Percentiles rank a stretch among this genome's conserved stretches.
These are phyloP conservation scores for Gloeopeniophorella convolvens DNA, from an alignment of 768 basidiomycete species.

Conservation along the genomic window DNA sequence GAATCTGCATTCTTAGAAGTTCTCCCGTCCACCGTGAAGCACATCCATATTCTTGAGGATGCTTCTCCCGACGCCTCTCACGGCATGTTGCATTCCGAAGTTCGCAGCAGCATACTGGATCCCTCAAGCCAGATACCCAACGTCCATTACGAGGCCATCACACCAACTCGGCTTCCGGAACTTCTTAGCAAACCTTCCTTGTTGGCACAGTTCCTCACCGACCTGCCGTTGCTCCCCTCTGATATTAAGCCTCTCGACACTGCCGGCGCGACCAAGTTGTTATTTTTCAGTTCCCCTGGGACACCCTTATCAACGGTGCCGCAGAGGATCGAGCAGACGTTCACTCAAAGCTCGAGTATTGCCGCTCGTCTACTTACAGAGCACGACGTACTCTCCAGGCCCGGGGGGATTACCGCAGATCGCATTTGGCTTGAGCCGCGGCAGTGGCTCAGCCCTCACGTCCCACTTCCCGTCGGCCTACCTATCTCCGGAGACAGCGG, in stretches of 20 bases:
- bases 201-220: constrained; percentile 38
- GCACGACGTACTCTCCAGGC: constrained; percentile 69
- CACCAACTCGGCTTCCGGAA: constrained; percentile 48
- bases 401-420: constrained; percentile 62
- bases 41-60: constrained; percentile 74
- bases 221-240: constrained; percentile 18
- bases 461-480: constrained; percentile 51
- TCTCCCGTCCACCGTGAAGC: constrained; percentile 52
- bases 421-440: constrained; percentile 60
- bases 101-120: constrained; percentile 53
- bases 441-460: constrained; percentile 28
- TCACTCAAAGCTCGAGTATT: constrained; percentile 45
- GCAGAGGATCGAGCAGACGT: constrained; percentile 47
- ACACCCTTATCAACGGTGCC: constrained; percentile 48
- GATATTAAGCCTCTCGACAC: constrained; percentile 23
- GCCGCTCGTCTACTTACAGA: constrained; percentile 57
- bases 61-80: constrained; percentile 55
- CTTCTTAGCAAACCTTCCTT: constrained; percentile 39
- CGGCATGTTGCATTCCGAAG: constrained; percentile 66
- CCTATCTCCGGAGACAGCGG: constrained; percentile 44
- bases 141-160: constrained; percentile 52
- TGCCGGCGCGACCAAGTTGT: constrained; percentile 38
- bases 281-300: constrained; percentile 56
- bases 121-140: constrained; percentile 28
- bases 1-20: constrained; percentile 51